A percentile compares a stretch with the other conserved stretches of the same genome.
Evolutionary conservation across 208 protist genomes (phyloP).

Genomic region (Leishmania aethiopica): DNA sequence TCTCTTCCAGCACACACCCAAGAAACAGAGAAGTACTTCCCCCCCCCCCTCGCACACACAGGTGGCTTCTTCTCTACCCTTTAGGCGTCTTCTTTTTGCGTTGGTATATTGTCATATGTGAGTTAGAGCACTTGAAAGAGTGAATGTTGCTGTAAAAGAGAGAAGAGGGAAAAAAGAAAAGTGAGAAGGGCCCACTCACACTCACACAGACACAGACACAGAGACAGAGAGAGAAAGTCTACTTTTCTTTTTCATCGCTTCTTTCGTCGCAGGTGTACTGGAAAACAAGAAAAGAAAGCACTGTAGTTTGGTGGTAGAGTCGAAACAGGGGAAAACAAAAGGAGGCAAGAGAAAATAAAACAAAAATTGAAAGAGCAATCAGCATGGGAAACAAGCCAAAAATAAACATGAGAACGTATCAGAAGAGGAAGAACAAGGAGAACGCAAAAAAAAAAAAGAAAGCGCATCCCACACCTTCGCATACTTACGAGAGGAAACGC

Average conservation of each 20-base stretch:
- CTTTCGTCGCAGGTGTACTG: background rate
- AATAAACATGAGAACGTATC: background rate
- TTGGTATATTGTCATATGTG: background rate
- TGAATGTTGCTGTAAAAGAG: background rate
- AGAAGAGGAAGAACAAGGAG: conserved; percentile 17
- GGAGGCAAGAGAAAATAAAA: background rate
- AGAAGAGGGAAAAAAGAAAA: conserved; percentile 1
- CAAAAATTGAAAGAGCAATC: background rate
- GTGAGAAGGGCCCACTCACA: background rate
- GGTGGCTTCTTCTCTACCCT: background rate
- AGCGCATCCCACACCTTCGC: background rate
- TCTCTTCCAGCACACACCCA: background rate
- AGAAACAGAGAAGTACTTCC: background rate
- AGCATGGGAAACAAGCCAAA: conserved; percentile 12
- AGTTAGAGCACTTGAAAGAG: background rate
- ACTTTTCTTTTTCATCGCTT: background rate
- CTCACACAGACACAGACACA: background rate
- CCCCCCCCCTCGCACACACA: background rate
- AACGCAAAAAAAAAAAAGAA: background rate
- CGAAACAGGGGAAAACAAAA: background rate
- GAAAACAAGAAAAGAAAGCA: conserved; percentile 26
- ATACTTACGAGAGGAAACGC: background rate
- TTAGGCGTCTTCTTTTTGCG: background rate
- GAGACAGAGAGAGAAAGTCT: background rate
- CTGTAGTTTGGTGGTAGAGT: background rate